phyloP scores from a whole-genome alignment of 176 grass and related monocot species.

The Pharus latifolius region DNA sequence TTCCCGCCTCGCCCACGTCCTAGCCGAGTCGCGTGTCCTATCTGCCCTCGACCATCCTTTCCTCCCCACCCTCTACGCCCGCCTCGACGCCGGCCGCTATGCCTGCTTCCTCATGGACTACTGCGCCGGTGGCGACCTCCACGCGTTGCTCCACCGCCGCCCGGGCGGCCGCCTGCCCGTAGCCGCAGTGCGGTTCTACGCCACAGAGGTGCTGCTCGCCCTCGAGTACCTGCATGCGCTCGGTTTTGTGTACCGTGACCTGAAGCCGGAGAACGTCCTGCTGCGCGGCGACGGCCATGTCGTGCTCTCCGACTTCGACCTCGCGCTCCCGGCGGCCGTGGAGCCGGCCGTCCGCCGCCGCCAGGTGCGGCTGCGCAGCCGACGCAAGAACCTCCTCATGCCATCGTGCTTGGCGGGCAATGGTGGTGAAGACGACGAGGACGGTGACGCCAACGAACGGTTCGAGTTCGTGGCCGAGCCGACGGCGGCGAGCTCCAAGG shows the following conservation, averaged over 20 bases:
- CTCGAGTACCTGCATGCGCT: conserved; percentile 91
- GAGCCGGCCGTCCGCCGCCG: conserved; percentile 51
- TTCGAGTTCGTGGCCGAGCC: conserved; percentile 92
- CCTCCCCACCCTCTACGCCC: conserved; percentile 77
- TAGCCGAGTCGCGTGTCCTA: conserved; percentile 65
- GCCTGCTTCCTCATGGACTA: conserved; percentile 92
- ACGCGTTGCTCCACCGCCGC: conserved; percentile 53
- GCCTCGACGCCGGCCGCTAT: conserved; percentile 74
- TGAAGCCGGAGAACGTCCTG: conserved; percentile 94
- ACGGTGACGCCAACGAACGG: conserved; percentile 11
- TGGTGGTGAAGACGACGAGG: neutral
- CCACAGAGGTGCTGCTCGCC: conserved; percentile 71
- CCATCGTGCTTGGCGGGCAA: conserved; percentile 24
- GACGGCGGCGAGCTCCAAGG: conserved; percentile 56
- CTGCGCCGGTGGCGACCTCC: conserved; percentile 75
- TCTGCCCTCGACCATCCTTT: conserved; percentile 79
- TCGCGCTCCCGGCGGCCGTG: conserved; percentile 57
- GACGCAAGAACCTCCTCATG: neutral
- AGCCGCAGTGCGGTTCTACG: conserved; percentile 68
- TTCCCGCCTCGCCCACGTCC: conserved; percentile 42
- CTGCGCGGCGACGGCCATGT: conserved; percentile 74
- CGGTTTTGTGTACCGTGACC: conserved; percentile 87
- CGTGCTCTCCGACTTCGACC: conserved; percentile 89
- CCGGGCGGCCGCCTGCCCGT: conserved; percentile 53
- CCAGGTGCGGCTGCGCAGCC: conserved; percentile 17